Evolutionary conservation across 2,329 filamentous ascomycete genomes (phyloP), one percentile per base, ranked within the genome.

Genomic region (Botrytis hyacinthi): DNA sequence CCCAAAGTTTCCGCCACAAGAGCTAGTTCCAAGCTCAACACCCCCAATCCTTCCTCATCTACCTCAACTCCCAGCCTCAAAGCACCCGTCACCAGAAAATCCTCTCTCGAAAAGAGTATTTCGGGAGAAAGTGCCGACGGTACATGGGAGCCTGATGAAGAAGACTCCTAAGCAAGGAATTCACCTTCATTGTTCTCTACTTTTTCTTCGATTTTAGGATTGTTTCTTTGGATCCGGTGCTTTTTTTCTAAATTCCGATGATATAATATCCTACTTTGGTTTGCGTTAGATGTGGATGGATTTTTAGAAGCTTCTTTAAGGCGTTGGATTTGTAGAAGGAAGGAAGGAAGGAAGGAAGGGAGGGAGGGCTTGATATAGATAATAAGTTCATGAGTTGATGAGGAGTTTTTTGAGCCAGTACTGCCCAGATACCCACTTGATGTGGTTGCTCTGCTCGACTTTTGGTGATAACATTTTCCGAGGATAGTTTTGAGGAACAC

Each of bases 191-290:
- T 26, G 8, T 26, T 48, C 4, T 18, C 4, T n/a, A 3, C 2
- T 20, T 26, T 3, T 1, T 2, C n/a, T 8, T 8, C 12, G 3
- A 22, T 3, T 32, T 26, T 1, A 46, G 10, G 16, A 9, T 32
- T 9, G 0, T 26, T 42, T 9, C 0, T 32, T 32, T 16, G n/a
- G 16, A 68, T 42, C 9, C 12, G 9, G 35, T 48, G 48, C 18
- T 20, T 42, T n/a, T 8, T 9, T 42, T 32, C 22, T 42, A n/a
- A 12, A 20, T 68, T 32, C 57, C 40, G 20, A 68, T 42, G n/a
- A 68, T 57, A 32, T 51, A 18, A 44, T 68, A 32, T 51, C 26
- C 48, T 32, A 3, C n/a, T 68, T 68, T 42, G 12, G n/a, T 37
- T 18, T 22, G 16, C 9, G 22, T 57, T 42, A 48, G 32, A 40